Base-by-base conservation (phyloP, 352 stramenopile species). In the Globisporangium spiculum region DNA sequence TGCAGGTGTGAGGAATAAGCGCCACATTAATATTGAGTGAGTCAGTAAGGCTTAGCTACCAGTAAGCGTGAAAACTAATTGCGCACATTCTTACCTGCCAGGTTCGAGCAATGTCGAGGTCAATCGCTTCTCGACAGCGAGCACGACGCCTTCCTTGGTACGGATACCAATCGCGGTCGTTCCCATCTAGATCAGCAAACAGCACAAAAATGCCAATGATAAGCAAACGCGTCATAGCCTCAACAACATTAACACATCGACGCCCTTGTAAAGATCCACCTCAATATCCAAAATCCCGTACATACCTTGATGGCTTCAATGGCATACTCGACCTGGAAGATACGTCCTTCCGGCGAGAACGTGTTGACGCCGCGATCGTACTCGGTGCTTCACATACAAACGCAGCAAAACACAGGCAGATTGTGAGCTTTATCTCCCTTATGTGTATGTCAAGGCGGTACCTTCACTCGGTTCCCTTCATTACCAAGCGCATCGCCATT, bases 321-420 rank as follows among this genome's bases (percentile, higher is more conserved):
- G 50, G 97, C 97, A 77, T 99, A 99, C 75, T 99, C 97, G 60
- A 99, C 97, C 79, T 99, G 97, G 79, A 99, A 99, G 38, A 99
- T 90, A 73, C 98, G 94, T 55, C 98, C 98, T 86, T 99, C 98
- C 14, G 98, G 98, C 71, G 95, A 99, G 78, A 99, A 99, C 26
- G 98, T 99, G 88, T 99, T 99, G 36, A 99, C 98, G 71, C 98
- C 98, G 67, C 98, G 93, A 84, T 99, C 98, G 78, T 99, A 99
- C 85, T 99, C 98, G 60, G 93, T 98, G 75, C 96, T 97, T 53
- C 30, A 57, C 16, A 67, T 24, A 55, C 4, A 56, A 0, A 63
- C 60, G 4, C 7, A 60, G 4, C 3, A 57, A 4, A 48, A 20
- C 14, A 20, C 38, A 67, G 57, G 30, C 41, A 22, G 18, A n/a